Percentiles rank a stretch among this genome's conserved stretches.
phyloP scores from a whole-genome alignment of 2,329 filamentous ascomycete species.

The Sporothrix protearum region DNA sequence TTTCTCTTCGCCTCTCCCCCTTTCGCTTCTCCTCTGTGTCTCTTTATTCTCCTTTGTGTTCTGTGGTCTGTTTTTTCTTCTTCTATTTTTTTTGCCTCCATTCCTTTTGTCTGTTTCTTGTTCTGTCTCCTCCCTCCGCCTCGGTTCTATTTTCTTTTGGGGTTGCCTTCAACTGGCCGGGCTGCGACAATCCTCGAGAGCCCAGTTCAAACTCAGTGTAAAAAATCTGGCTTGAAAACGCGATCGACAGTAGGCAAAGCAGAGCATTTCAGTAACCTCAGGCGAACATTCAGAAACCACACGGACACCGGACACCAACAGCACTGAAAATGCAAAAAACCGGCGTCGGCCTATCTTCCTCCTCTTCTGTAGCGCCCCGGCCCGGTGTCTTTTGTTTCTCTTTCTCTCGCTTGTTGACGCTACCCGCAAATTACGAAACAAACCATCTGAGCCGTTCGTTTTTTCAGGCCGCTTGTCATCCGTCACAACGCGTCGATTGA shows the following conservation, averaged over 20 bases:
- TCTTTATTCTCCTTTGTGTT: slow-evolving; percentile 4
- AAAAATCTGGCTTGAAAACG: slow-evolving; percentile 11
- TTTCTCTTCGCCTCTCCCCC: slow-evolving; percentile 11
- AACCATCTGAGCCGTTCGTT: background rate
- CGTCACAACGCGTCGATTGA: background rate
- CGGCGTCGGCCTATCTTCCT: background rate
- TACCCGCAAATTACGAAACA: background rate
- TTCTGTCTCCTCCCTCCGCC: background rate
- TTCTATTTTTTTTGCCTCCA: slow-evolving; percentile 1
- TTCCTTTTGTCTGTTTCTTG: background rate
- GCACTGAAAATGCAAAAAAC: background rate
- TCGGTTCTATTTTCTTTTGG: background rate
- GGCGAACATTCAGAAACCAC: background rate
- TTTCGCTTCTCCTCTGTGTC: background rate
- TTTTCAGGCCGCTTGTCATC: background rate
- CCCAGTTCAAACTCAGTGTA: background rate
- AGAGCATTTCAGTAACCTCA: background rate
- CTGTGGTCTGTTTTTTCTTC: background rate
- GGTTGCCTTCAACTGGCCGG: background rate
- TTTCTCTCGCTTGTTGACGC: background rate
- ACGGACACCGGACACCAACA: background rate
- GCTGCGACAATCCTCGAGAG: background rate
- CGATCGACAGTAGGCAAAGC: slow-evolving; percentile 15
- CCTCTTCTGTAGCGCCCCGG: slow-evolving; percentile 17
- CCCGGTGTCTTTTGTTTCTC: slow-evolving; percentile 17